Conservation (phyloP, 1,284 basidiomycete species). For the Sanguinoderma infundibulare region DNA sequence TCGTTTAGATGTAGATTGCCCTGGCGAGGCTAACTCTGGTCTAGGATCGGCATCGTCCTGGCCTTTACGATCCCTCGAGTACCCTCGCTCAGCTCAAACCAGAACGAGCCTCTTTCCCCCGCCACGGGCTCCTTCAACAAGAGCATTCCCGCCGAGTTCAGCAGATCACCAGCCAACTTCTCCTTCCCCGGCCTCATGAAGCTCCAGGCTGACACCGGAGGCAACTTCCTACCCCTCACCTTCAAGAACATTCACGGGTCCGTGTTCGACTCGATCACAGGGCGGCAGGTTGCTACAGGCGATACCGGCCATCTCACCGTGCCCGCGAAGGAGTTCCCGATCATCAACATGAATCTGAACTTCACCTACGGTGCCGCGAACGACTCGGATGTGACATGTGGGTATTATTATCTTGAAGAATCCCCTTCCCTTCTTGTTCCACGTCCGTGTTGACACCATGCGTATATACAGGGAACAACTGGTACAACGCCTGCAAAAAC, state of each 20-base stretch:
- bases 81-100: slow-evolving; percentile 69
- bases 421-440: too few species aligned
- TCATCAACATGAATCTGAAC: slow-evolving; percentile 74
- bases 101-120: slow-evolving; percentile 55
- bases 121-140: slow-evolving; percentile 60
- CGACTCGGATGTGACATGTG: slow-evolving; percentile 81
- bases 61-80: slow-evolving; percentile 83
- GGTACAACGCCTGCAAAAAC: slow-evolving; percentile 83
- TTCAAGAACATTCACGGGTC: slow-evolving; percentile 69
- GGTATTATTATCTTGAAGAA: too few species aligned
- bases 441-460: not conserved
- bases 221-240: slow-evolving; percentile 75
- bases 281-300: slow-evolving; percentile 67
- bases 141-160: slow-evolving; percentile 65
- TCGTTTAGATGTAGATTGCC: not conserved
- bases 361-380: slow-evolving; percentile 86
- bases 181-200: slow-evolving; percentile 78
- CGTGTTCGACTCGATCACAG: slow-evolving; percentile 69
- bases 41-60: slow-evolving; percentile 69
- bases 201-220: slow-evolving; percentile 72
- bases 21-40: too few species aligned
- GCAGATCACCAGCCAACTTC: slow-evolving; percentile 81
- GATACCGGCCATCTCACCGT: slow-evolving; percentile 59
- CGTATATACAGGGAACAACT: slow-evolving; percentile 61
- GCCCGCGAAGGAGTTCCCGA: slow-evolving; percentile 63